Percentiles rank a stretch among this genome's conserved stretches.
These are phyloP conservation scores for Cyberlindnera xishuangbannaensis DNA, from an alignment of 805 yeast genomes.

Conservation along the genomic window DNA sequence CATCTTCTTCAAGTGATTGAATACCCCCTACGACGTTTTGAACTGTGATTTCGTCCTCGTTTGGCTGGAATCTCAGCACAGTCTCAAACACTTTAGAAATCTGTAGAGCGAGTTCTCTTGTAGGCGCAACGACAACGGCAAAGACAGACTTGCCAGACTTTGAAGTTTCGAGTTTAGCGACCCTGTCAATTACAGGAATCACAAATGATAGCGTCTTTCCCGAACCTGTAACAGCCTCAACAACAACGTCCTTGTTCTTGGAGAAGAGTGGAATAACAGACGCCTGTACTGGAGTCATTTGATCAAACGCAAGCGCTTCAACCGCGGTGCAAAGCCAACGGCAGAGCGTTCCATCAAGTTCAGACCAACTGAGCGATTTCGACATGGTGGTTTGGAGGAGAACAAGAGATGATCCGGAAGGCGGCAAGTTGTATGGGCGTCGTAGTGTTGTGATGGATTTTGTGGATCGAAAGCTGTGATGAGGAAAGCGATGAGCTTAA, in stretches of 20 bases:
- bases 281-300: slow-evolving; percentile 97
- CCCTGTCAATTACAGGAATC: slow-evolving; percentile 72
- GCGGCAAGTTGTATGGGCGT: neutral
- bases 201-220: slow-evolving; percentile 95
- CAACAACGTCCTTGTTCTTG: slow-evolving; percentile 89
- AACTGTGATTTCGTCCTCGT: slow-evolving; percentile 40
- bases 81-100: slow-evolving; percentile 60
- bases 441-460: neutral
- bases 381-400: slow-evolving; percentile 14
- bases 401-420: no score
- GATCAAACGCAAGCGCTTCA: slow-evolving; percentile 62
- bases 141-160: slow-evolving; percentile 39
- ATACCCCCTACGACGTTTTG: slow-evolving; percentile 64
- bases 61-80: slow-evolving; percentile 54
- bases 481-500: slow-evolving; percentile 6
- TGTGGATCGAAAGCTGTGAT: neutral
- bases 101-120: slow-evolving; percentile 65
- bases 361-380: slow-evolving; percentile 57
- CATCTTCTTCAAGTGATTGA: slow-evolving; percentile 63
- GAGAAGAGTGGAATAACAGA: slow-evolving; percentile 82
- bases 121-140: slow-evolving; percentile 64
- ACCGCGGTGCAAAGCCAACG: slow-evolving; percentile 73
- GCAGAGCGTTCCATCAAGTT: slow-evolving; percentile 43
- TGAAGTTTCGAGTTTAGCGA: slow-evolving; percentile 31
- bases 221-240: slow-evolving; percentile 95